Evolutionary conservation across 768 basidiomycete species (phyloP).

Genomic region (Pleurotus pulmonarius): DNA sequence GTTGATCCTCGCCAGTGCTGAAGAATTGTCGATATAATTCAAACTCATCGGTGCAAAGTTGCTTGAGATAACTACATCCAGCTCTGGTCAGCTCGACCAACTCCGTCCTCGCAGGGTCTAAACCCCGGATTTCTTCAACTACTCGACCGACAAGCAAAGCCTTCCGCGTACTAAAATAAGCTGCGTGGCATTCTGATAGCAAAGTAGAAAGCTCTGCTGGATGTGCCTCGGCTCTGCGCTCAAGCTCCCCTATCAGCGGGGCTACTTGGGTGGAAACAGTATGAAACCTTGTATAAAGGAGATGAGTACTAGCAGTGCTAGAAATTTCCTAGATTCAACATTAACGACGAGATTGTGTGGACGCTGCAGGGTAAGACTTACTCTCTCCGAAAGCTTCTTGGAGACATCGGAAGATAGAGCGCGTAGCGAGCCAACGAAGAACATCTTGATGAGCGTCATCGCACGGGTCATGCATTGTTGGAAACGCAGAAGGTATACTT

Average conservation of each 20-base stretch:
- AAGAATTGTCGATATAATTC: slow-evolving; percentile 84
- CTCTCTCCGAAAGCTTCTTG: slow-evolving; percentile 74
- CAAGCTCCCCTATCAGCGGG: slow-evolving; percentile 82
- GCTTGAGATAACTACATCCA: slow-evolving; percentile 91
- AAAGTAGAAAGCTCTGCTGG: slow-evolving; percentile 84
- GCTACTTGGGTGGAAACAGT: slow-evolving; percentile 67
- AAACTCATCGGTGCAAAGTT: slow-evolving; percentile 89
- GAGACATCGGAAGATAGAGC: slow-evolving; percentile 76
- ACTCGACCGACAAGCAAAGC: slow-evolving; percentile 69
- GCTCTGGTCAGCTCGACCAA: slow-evolving; percentile 87
- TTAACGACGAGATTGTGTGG: neutral
- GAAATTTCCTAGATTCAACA: slow-evolving; percentile 59
- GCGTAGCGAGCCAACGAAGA: slow-evolving; percentile 82
- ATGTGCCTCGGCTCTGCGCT: slow-evolving; percentile 68
- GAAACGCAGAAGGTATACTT: slow-evolving; percentile 92
- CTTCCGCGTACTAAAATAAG: slow-evolving; percentile 78
- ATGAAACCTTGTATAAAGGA: slow-evolving; percentile 87
- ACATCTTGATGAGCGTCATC: slow-evolving; percentile 98
- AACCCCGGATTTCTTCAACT: slow-evolving; percentile 74
- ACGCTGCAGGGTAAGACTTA: slow-evolving; percentile 15
- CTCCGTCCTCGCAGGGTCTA: slow-evolving; percentile 77
- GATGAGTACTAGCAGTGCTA: slow-evolving; percentile 72
- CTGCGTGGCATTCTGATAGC: slow-evolving; percentile 80
- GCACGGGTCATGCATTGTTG: slow-evolving; percentile 98
- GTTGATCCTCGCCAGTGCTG: slow-evolving; percentile 69